Evolutionary conservation across 192 early-diverging fungal genomes (phyloP).

Genomic region (Backusella tuberculispora): DNA sequence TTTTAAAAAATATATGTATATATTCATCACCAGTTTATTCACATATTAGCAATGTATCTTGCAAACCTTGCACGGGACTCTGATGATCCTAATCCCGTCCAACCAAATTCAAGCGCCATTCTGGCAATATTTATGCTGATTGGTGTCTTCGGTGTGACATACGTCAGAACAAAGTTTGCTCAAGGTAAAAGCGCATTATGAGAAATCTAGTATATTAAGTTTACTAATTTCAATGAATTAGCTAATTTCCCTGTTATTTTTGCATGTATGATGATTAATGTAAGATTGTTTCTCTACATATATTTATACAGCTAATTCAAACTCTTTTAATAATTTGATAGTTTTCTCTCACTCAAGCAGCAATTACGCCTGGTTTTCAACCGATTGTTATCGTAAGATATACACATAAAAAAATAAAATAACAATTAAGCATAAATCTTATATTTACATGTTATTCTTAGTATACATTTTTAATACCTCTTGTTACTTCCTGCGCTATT

Average conservation of each 20-base stretch:
- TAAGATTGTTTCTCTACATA: neutral
- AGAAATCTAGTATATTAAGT: neutral
- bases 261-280: conserved; percentile 28
- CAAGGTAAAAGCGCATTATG: conserved; percentile 21
- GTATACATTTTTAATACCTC: conserved; percentile 35
- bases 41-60: conserved; percentile 27
- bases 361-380: conserved; percentile 14
- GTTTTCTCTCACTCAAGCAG: conserved; percentile 30
- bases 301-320: neutral
- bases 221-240: neutral
- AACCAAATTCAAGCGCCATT: conserved; percentile 23
- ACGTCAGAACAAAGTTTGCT: conserved; percentile 27
- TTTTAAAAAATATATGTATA: no score
- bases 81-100: conserved; percentile 20
- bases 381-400: conserved; percentile 24
- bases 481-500: conserved; percentile 24
- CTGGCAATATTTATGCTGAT: conserved; percentile 35
- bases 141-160: conserved; percentile 31
- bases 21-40: neutral
- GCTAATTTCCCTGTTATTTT: conserved; percentile 39
- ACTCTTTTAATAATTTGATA: neutral
- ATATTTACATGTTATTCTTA: neutral
- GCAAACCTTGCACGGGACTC: conserved; percentile 32
- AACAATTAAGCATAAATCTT: neutral
- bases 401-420: neutral